Evolutionary conservation across 148 eudicot genomes (phyloP).

Genomic region (Camellia japonica): DNA sequence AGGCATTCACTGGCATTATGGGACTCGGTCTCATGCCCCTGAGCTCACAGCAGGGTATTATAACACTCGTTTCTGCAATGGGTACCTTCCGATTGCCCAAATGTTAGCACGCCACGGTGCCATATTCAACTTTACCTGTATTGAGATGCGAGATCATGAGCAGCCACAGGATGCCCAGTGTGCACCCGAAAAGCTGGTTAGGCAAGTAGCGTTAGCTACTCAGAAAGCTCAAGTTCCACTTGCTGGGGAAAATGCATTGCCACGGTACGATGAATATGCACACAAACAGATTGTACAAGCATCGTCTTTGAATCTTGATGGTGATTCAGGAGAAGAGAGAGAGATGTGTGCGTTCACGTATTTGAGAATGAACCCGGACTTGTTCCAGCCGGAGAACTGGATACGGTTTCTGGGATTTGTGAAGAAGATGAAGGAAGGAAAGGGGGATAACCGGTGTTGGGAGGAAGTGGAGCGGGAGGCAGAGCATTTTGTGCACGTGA

Average conservation of each 20-base stretch:
- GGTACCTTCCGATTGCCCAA: constrained; percentile 83
- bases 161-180: constrained; percentile 92
- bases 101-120: constrained; percentile 85
- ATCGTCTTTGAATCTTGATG: constrained; percentile 39
- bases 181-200: constrained; percentile 86
- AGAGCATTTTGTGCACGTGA: constrained; percentile 78
- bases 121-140: constrained; percentile 87
- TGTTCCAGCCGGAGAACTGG: constrained; percentile 88
- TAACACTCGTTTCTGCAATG: constrained; percentile 79
- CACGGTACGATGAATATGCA: constrained; percentile 76
- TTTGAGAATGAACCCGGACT: constrained; percentile 80
- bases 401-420: constrained; percentile 75
- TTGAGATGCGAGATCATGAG: constrained; percentile 95
- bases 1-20: constrained; percentile 98
- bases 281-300: constrained; percentile 74
- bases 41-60: constrained; percentile 98
- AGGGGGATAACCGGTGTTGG: constrained; percentile 46
- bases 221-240: constrained; percentile 62
- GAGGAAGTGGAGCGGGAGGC: constrained; percentile 89
- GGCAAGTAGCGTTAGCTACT: constrained; percentile 73
- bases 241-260: constrained; percentile 92
- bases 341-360: constrained; percentile 93
- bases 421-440: constrained; percentile 95
- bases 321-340: constrained; percentile 32
- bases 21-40: constrained; percentile 88